Base-by-base conservation (phyloP, 495 filamentous ascomycete species). In the Penicillium manginii region DNA sequence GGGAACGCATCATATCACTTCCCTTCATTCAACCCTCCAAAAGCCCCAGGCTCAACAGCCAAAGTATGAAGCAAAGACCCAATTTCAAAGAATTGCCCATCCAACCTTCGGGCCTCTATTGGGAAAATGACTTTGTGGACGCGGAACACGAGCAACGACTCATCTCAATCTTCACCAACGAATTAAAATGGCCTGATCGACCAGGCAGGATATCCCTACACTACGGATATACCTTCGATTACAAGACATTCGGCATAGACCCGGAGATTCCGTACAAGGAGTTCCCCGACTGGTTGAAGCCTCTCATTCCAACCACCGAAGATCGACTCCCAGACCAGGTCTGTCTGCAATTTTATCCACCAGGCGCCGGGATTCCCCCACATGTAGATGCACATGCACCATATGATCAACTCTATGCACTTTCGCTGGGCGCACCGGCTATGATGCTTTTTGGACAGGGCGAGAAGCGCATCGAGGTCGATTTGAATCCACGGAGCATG, bases 191-290 rank as follows among this genome's bases (percentile, higher is more conserved):
- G 74, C 65, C 74, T 15, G 69, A 71, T 40, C 74, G 74, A 48
- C 35, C 63, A 2, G 74, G 74, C 4, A 71, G 74, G 10, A 57
- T 71, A 47, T 75, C 74, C 17, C 68, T 77, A 1, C 74, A 77
- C 54, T 77, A 75, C 58, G 74, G 74, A 64, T 77, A 77, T 56
- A 69, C 68, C 26, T 77, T 77, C 63, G 73, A 77, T 70, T 77
- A 77, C 39, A 75, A 75, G 45, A 77, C 74, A 14, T 77, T 77
- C 46, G 71, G 63, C 2, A 66, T 77, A 37, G 74, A 77, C 45
- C 73, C 68, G 0, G 70, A 72, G 1, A 72, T 77, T 18, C 73
- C 71, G 0, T 75, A 70, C 58, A 74, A 73, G 55, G 65, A 70
- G 29, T 77, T 77, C n/a, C 74, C 74, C 0, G 64, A 59, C 12